These are phyloP conservation scores for Olyra latifolia DNA, from an alignment of 176 grass and related monocot genomes.

Conservation along the genomic window DNA sequence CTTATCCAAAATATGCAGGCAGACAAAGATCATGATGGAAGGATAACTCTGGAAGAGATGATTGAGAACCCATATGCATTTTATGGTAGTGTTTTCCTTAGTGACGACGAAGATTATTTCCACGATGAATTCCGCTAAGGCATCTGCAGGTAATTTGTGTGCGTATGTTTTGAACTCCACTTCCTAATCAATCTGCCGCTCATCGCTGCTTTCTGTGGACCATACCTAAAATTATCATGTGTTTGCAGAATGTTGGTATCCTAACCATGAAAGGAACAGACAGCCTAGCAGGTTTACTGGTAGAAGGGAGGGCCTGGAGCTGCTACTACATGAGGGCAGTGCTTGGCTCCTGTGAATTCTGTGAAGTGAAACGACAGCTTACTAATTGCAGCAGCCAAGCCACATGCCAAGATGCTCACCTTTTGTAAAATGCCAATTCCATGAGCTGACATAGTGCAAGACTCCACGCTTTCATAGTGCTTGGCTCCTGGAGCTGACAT, in stretches of 20 bases:
- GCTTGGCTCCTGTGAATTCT: neutral
- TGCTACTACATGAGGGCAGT: neutral
- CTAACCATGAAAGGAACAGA: neutral
- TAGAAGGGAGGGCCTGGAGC: neutral
- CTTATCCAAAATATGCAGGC: conserved; percentile 45
- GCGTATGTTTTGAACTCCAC: neutral
- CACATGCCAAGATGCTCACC: neutral
- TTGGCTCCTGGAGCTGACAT: too few relatives aligned
- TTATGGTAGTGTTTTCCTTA: conserved; percentile 72
- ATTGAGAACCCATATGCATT: conserved; percentile 67
- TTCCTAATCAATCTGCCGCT: neutral
- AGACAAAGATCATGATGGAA: conserved; percentile 73
- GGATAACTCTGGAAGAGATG: conserved; percentile 74
- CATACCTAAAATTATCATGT: neutral
- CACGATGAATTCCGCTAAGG: conserved; percentile 85
- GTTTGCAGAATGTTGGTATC: conserved; percentile 17
- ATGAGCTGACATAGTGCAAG: too few relatives aligned
- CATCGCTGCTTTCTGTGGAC: neutral
- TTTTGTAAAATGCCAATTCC: too few relatives aligned
- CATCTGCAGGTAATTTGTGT: conserved; percentile 28
- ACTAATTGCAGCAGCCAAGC: neutral
- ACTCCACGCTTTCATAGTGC: too few relatives aligned
- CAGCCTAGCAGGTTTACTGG: conserved; percentile 1
- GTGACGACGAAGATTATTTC: conserved; percentile 63
- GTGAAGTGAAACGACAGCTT: conserved; percentile 7